Evolutionary conservation across 2,329 filamentous ascomycete genomes (phyloP), one percentile per base, ranked within the genome.

Genomic region (Parafenestella ontariensis): DNA sequence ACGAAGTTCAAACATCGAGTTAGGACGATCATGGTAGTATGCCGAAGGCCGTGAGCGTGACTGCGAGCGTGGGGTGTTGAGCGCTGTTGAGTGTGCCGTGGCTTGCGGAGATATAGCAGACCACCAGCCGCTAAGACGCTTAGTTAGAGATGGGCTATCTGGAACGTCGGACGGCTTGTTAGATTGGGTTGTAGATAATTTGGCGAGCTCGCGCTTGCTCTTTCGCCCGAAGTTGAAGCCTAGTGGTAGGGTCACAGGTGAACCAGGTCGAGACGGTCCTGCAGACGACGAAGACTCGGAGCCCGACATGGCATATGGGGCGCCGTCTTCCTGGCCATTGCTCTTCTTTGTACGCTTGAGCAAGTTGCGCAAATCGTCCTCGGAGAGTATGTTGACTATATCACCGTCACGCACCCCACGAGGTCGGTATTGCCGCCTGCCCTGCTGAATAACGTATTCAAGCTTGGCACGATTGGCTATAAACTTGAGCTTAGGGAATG

Each of bases 401-500:
- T 75, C 63, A 54, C 64, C 65, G 44, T 75, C 71, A 36, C 69
- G 70, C 24, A 59, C 61, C 9, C 72, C 62, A 6, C 63, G 61
- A 24, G 68, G 64, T 18, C 71, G 73, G 36, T 76, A 78, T 20
- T 75, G 73, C n/a, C 77, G 72, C 1, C 86, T 73, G 2, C 85
- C 86, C 60, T 84, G 77, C 56, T 86, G 81, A 44, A 89, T 85
- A 7, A 85, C 71, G 45, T 88, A 83, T 77, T 99, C 95, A 8
- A 97, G 81, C 67, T 91, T 91, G 62, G 97, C 85, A 46, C 95
- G 80, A 72, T 99, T 99, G 21, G 84, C 86, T 54, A 98, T 86
- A 70, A 98, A 99, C 70, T 95, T 91, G 46, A 99, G 82, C 73
- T 95, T 96, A 0, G 95, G 91, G 71, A 96, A 99, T 1, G 90